phyloP scores from a whole-genome alignment of 1,139 yeast genomes.

The Pichia sp. region DNA sequence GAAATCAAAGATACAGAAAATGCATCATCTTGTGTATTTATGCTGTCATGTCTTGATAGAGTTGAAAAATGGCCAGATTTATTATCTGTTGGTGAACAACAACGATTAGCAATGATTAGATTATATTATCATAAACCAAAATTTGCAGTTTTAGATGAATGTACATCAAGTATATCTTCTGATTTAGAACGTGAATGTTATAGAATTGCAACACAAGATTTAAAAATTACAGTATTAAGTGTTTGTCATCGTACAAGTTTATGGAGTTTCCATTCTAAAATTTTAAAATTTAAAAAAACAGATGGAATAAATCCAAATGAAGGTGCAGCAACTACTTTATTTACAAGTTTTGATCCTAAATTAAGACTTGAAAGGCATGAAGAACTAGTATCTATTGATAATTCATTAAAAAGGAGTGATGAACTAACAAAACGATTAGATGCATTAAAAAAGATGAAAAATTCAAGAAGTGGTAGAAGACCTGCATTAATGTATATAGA shows the following conservation, averaged over 20 bases:
- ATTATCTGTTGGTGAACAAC: constrained; percentile 87
- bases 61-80: constrained; percentile 85
- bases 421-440: constrained; percentile 24
- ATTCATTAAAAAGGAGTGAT: constrained; percentile 23
- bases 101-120: constrained; percentile 89
- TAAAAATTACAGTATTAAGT: constrained; percentile 78
- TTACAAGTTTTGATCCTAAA: constrained; percentile 29
- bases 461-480: constrained; percentile 15
- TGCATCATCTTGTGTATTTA: constrained; percentile 11
- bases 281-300: constrained; percentile 53
- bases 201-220: constrained; percentile 61
- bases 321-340: constrained; percentile 22
- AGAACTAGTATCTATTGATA: constrained; percentile 28
- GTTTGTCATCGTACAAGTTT: constrained; percentile 90
- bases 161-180: constrained; percentile 90
- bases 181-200: constrained; percentile 91
- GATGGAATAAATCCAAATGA: constrained; percentile 8
- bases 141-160: constrained; percentile 92
- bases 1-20: not conserved
- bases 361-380: constrained; percentile 28
- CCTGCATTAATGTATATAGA: constrained; percentile 23
- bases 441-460: constrained; percentile 21
- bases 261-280: constrained; percentile 85
- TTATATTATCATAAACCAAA: constrained; percentile 85
- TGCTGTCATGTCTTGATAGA: constrained; percentile 42